A percentile compares a stretch with the other conserved stretches of the same genome.
phyloP scores from a whole-genome alignment of 805 yeast species.

The Saccharomycopsis olivae region DNA sequence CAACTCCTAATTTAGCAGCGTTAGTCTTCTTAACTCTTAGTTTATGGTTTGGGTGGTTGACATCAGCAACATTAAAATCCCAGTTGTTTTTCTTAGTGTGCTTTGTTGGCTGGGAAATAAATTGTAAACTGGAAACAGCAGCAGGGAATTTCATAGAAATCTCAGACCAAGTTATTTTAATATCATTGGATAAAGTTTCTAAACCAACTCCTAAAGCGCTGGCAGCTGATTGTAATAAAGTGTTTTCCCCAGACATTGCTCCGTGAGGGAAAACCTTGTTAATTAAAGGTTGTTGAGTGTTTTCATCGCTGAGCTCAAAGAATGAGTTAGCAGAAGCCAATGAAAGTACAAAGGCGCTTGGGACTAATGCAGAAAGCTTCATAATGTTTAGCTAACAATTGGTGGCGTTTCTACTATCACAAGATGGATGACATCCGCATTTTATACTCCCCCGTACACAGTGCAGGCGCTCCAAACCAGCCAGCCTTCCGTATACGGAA shows the following conservation, averaged over 20 bases:
- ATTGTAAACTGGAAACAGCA: conserved; percentile 38
- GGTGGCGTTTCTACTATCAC: too few relatives aligned
- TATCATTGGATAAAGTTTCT: conserved; percentile 36
- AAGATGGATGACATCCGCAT: too few relatives aligned
- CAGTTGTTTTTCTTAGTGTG: conserved; percentile 17
- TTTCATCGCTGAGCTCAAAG: neutral
- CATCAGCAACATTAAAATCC: conserved; percentile 32
- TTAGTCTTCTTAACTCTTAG: conserved; percentile 50
- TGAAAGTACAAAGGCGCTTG: neutral
- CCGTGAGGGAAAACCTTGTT: neutral
- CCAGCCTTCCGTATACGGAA: too few relatives aligned
- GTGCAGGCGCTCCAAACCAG: too few relatives aligned
- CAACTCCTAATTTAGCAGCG: conserved; percentile 70
- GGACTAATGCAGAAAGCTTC: conserved; percentile 3
- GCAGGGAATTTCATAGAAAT: conserved; percentile 52
- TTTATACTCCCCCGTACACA: too few relatives aligned
- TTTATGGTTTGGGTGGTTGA: conserved; percentile 36
- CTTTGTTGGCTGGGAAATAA: conserved; percentile 34
- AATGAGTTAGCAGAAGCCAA: conserved; percentile 2
- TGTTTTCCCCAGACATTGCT: neutral
- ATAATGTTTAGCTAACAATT: too few relatives aligned
- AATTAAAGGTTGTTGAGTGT: neutral
- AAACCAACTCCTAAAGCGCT: conserved; percentile 40
- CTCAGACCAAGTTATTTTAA: conserved; percentile 50
- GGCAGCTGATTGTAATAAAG: conserved; percentile 38